A percentile compares a stretch with the other conserved stretches of the same genome.
phyloP scores from a whole-genome alignment of 1,284 basidiomycete species.

The Melanopsichium pennsylvanicum region DNA sequence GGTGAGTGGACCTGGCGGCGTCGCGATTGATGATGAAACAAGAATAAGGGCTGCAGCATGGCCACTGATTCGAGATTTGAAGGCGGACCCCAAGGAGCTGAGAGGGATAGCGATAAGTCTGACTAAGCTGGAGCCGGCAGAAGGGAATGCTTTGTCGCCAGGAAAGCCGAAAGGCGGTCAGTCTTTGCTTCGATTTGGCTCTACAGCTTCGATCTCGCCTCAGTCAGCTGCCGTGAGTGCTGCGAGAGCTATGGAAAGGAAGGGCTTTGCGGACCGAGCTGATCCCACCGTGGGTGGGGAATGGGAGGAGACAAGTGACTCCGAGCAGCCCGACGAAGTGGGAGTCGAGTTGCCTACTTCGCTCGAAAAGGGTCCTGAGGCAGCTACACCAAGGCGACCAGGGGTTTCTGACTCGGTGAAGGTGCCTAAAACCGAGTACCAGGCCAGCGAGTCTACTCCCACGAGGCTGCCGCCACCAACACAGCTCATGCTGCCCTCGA shows the following conservation, averaged over 20 bases:
- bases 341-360: slow-evolving; percentile 17
- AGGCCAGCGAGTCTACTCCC: not conserved
- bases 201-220: not conserved
- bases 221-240: not conserved
- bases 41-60: slow-evolving; percentile 81
- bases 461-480: slow-evolving; percentile 23
- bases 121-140: slow-evolving; percentile 75
- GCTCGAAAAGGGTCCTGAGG: slow-evolving; percentile 30
- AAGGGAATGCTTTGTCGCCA: slow-evolving; percentile 38
- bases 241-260: not conserved
- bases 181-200: slow-evolving; percentile 23
- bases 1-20: slow-evolving; percentile 67
- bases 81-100: slow-evolving; percentile 82
- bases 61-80: slow-evolving; percentile 76
- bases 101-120: slow-evolving; percentile 93
- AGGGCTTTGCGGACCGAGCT: not conserved
- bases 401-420: not conserved
- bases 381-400: slow-evolving; percentile 25
- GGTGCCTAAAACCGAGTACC: not conserved
- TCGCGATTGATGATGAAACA: slow-evolving; percentile 76
- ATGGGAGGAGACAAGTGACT: slow-evolving; percentile 15
- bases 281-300: not conserved
- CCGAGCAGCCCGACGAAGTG: slow-evolving; percentile 22
- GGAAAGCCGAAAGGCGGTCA: slow-evolving; percentile 29
- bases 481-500: slow-evolving; percentile 51